Percentiles rank a stretch among this genome's conserved stretches.
phyloP scores from a whole-genome alignment of 169 alveolate species.

The Eimeria necatrix region DNA sequence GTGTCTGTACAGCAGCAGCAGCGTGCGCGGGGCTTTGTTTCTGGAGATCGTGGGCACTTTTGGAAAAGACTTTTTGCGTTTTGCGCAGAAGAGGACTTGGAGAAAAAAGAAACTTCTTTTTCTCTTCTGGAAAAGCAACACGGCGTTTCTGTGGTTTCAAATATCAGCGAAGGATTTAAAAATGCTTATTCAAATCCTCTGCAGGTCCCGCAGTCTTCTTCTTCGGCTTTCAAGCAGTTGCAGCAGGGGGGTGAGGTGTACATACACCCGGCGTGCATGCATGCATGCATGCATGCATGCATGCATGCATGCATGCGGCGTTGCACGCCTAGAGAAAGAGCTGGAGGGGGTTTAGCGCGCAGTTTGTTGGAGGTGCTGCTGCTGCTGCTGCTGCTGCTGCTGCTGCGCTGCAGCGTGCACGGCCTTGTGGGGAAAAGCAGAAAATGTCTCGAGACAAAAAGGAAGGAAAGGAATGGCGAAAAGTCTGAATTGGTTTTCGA shows the following conservation, averaged over 20 bases:
- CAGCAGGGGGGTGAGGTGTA: conserved; percentile 48
- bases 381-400: background rate
- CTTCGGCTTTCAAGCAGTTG: background rate
- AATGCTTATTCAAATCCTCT: background rate
- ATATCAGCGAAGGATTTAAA: background rate
- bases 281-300: no score
- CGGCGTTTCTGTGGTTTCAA: no score
- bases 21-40: no score
- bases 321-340: background rate
- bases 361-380: background rate
- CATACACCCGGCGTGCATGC: background rate
- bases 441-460: background rate
- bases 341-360: background rate
- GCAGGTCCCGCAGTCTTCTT: background rate
- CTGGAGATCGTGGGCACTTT: no score
- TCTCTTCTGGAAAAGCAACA: no score
- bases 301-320: no score
- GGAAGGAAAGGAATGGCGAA: background rate
- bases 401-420: conserved; percentile 25
- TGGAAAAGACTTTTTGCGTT: no score
- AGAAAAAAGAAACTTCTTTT: no score
- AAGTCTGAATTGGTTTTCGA: background rate
- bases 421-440: conserved; percentile 62
- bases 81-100: no score
- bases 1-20: no score